phyloP scores from a whole-genome alignment of 495 filamentous ascomycete species.

The Immersiella caudata region DNA sequence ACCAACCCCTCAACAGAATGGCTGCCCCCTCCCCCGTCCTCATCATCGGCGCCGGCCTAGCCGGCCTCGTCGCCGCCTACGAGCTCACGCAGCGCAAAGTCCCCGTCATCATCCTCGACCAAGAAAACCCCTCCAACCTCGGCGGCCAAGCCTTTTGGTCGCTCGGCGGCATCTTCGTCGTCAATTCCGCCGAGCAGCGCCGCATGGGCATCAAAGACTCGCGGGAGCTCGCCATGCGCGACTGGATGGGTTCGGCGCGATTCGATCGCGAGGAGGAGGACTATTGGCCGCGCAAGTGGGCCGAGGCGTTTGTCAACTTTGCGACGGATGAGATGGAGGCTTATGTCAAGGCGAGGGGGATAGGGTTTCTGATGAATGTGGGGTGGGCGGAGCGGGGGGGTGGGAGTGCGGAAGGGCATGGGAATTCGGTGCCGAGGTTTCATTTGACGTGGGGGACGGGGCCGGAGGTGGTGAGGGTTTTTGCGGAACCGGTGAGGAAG shows the following conservation, averaged over 20 bases:
- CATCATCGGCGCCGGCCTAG: conserved; percentile 54
- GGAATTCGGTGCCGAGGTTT: conserved; percentile 56
- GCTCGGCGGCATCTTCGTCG: conserved; percentile 55
- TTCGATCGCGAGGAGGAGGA: conserved; percentile 55
- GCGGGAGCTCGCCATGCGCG: conserved; percentile 51
- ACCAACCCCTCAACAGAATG: too few species aligned
- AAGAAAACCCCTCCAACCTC: conserved; percentile 50
- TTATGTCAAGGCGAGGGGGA: conserved; percentile 50
- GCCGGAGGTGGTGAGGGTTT: conserved; percentile 54
- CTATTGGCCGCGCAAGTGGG: conserved; percentile 54
- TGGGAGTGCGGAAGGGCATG: conserved; percentile 52
- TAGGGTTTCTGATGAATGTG: conserved; percentile 49
- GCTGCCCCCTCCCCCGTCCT: conserved; percentile 40
- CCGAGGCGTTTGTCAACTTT: conserved; percentile 57
- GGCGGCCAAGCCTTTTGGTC: conserved; percentile 61
- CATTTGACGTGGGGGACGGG: conserved; percentile 57
- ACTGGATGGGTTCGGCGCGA: conserved; percentile 53
- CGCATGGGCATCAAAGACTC: conserved; percentile 54
- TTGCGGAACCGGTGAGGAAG: conserved; percentile 50
- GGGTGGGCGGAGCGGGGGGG: conserved; percentile 57
- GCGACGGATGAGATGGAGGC: conserved; percentile 52
- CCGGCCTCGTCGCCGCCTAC: conserved; percentile 55
- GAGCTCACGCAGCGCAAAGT: conserved; percentile 50
- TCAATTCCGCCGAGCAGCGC: conserved; percentile 52
- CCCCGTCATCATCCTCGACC: conserved; percentile 49